phyloP scores from a whole-genome alignment of 805 yeast species.

The Schizosaccharomyces cryophilus region DNA sequence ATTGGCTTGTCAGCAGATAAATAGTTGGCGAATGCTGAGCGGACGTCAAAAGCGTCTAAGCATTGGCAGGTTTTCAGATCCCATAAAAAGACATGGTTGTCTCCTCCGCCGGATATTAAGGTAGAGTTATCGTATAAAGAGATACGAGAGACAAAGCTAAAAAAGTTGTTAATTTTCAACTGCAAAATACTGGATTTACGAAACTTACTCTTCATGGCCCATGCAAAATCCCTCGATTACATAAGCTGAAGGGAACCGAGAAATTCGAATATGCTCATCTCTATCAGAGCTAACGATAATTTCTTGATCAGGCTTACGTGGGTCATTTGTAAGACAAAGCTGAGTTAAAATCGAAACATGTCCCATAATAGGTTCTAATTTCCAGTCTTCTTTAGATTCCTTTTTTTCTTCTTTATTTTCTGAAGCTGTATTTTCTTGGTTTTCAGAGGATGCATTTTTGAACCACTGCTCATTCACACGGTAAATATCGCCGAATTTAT shows the following conservation, averaged over 20 bases:
- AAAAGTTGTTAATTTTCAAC: not conserved
- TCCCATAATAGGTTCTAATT: constrained; percentile 27
- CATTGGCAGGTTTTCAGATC: constrained; percentile 18
- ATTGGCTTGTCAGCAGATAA: not conserved
- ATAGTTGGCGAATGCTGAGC: not conserved
- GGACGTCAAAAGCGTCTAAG: not conserved
- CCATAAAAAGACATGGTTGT: constrained; percentile 50
- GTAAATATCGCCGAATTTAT: constrained; percentile 91
- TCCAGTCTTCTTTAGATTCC: constrained; percentile 6
- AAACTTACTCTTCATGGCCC: constrained; percentile 52
- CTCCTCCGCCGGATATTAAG: constrained; percentile 81
- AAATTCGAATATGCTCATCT: constrained; percentile 81
- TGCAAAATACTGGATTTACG: not conserved
- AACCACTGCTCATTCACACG: constrained; percentile 21
- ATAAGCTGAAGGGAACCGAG: constrained; percentile 54
- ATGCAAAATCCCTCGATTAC: constrained; percentile 63
- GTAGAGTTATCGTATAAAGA: constrained; percentile 25
- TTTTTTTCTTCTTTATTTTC: constrained; percentile 8
- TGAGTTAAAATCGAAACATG: constrained; percentile 94
- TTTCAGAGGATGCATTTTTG: too few species aligned
- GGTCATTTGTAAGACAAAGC: constrained; percentile 22
- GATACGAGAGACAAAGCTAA: constrained; percentile 30
- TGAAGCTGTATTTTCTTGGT: not conserved
- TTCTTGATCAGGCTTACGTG: constrained; percentile 19
- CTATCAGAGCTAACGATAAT: constrained; percentile 64